Conservation (phyloP, 306 rosid genomes). For the Sicyos edulis region DNA sequence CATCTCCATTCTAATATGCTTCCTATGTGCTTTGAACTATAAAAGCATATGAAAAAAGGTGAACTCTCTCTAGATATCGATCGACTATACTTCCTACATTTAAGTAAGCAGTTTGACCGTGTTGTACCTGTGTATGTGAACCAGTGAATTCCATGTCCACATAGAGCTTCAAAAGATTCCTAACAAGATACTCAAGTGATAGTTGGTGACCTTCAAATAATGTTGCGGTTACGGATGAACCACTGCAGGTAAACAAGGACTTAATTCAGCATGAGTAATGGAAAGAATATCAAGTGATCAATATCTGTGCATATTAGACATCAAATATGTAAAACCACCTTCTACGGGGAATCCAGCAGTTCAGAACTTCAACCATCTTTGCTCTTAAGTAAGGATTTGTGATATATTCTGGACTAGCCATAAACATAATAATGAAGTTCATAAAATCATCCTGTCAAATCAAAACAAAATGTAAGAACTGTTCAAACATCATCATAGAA, state of each 20-base stretch:
- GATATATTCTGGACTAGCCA: conserved; percentile 84
- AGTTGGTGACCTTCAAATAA: conserved; percentile 96
- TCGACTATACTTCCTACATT: conserved; percentile 6
- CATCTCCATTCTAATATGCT: neutral
- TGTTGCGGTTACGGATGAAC: conserved; percentile 60
- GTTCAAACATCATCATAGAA: neutral
- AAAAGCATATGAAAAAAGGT: conserved; percentile 11
- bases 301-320: conserved; percentile 2
- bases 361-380: conserved; percentile 97
- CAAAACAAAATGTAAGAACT: conserved; percentile 15
- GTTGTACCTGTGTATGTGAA: conserved; percentile 83
- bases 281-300: conserved; percentile 13
- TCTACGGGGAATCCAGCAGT: conserved; percentile 95
- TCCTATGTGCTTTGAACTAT: neutral
- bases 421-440: conserved; percentile 97
- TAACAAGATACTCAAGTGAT: conserved; percentile 87
- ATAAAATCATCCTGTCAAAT: conserved; percentile 85
- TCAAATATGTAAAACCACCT: conserved; percentile 47
- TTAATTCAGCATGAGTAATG: conserved; percentile 22
- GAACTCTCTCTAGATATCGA: neutral
- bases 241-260: conserved; percentile 42
- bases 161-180: conserved; percentile 89
- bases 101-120: neutral
- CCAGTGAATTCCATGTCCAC: conserved; percentile 99
- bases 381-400: conserved; percentile 94